Base-by-base conservation (phyloP, 768 basidiomycete genomes). In the Calocera cornea region DNA sequence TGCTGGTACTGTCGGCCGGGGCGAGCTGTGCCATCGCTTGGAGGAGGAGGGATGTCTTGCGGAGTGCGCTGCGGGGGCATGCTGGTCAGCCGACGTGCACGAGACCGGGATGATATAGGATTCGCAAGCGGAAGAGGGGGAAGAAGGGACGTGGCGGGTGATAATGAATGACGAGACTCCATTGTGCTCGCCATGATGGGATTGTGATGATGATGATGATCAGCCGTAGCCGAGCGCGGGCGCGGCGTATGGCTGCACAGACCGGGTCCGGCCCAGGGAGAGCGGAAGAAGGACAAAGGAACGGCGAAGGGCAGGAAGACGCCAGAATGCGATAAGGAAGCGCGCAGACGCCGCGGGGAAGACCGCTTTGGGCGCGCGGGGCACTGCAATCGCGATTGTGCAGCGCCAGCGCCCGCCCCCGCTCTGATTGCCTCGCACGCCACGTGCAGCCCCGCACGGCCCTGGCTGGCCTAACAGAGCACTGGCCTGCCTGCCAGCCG, bases 21-120 rank as follows among this genome's bases (percentile, higher is more conserved):
- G 86, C 81, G 17, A 84, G 75, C 33, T 78, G 78, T 19, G 92
- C 84, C 19, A 95, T 79, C 1, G 89, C 88, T 24, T 79, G 80
- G 27, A 97, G 81, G 64, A 99, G 82, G 73, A 88, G 86, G 7
- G 90, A 91, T 0, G 94, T 95, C 80, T 97, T 95, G 72, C 91
- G 83, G 60, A 97, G 79, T 24, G 94, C 83, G 22, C 92, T 95
- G 73, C 34, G 8, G 1, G 36, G 54, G 29, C 31, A 44, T 44
- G n/a, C 24, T 65, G 67, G 65, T 65, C 24, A 60, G 54, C 22
- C 7, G 69, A 24, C 24, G 67, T 2, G 19, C 66, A 60, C 27
- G 50, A 67, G 34, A n/a, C 17, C 27, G 44, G 34, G 31, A 2
- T 64, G 34, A 63, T 34, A 40, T 64, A 64, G 29, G 34, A 5